Evolutionary conservation across 805 yeast species (phyloP), one percentile per base, ranked within the genome.

Genomic region (Naumovozyma dairenensis): DNA sequence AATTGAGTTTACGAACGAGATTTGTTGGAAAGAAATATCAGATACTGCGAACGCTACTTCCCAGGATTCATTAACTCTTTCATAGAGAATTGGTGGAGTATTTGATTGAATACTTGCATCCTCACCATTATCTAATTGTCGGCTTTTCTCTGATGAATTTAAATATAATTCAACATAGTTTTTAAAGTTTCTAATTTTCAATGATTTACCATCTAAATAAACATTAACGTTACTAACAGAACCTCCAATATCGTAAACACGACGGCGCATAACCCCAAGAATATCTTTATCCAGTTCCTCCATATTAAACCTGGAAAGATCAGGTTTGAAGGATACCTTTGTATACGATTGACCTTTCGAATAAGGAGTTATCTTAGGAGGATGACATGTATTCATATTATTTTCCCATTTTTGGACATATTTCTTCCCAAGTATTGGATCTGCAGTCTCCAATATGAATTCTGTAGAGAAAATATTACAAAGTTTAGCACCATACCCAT

Each of bases 401-500:
- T 80, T 63, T 32, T 72, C 69, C 98, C 98, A 92, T 3, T 72
- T 71, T 56, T 92, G 98, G 24, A 67, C 66, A 54, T 92, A 92
- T 28, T 71, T 60, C 49, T 73, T 69, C 34, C 71, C 77, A 8
- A 67, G 63, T 29, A 55, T 60, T 33, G 75, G 70, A 58, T 92
- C 96, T 14, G 94, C 89, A 5, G 98, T 92, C 55, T 86, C 96
- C 19, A 92, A 70, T 10, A 67, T 71, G 53, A 92, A 92, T 49
- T 80, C 79, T 4, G 86, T 81, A 17, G 96, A 85, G 58, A 89
- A 92, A 42, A 92, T 92, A 58, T 92, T 92, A 73, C 98, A 92
- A 36, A 92, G 65, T 56, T 92, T 92, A 31, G 98, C 98, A 60
- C 98, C 98, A 55, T 77, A 92, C 43, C 98, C 98, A 56, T 92